These are phyloP conservation scores for Rhodotorula sp. DNA, from an alignment of 1,284 basidiomycete species.

Conservation along the genomic window DNA sequence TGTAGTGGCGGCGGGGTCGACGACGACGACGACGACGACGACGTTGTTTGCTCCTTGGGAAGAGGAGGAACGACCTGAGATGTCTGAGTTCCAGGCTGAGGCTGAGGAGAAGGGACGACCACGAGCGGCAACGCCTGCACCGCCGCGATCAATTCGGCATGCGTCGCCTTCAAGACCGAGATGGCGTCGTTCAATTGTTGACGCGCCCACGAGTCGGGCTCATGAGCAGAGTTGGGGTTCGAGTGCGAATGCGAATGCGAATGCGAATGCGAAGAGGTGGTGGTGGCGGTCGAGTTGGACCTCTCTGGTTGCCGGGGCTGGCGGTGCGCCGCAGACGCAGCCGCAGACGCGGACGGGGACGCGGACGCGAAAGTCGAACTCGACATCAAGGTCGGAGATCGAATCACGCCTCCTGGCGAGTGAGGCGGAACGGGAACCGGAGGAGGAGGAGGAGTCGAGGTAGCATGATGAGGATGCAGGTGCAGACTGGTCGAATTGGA, in stretches of 20 bases:
- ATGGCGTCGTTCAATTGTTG: conserved; percentile 13
- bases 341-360: neutral
- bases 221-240: neutral
- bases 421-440: neutral
- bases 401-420: neutral
- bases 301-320: conserved; percentile 8
- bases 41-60: no score
- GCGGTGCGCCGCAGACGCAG: neutral
- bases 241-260: no score
- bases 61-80: no score
- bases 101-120: neutral
- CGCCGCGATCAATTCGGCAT: conserved; percentile 11
- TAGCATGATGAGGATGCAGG: neutral
- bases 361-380: neutral
- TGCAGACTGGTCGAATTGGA: conserved; percentile 18
- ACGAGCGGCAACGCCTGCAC: conserved; percentile 11
- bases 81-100: no score
- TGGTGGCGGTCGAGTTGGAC: neutral
- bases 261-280: neutral
- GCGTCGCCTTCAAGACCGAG: conserved; percentile 12
- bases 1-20: neutral
- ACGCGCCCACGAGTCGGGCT: conserved; percentile 12
- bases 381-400: neutral
- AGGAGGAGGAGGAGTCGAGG: conserved; percentile 5
- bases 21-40: neutral